Evolutionary conservation across 306 rosid species (phyloP).

Genomic region (Ceratonia siliqua): DNA sequence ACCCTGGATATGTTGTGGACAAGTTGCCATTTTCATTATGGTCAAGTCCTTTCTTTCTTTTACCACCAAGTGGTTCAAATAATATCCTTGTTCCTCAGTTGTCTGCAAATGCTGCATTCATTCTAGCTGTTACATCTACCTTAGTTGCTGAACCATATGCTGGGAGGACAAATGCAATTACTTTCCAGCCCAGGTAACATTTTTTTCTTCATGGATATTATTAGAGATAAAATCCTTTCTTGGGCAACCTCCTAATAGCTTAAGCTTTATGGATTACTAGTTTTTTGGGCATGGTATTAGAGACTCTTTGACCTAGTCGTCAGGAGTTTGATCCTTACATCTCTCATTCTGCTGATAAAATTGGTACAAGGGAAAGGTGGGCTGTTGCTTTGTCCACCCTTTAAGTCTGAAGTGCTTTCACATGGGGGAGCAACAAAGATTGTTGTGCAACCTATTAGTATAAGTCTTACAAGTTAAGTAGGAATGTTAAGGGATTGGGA

Average conservation of each 20-base stretch:
- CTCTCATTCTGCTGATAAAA: too few relatives aligned
- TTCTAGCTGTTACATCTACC: slow-evolving; percentile 75
- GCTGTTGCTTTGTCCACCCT: slow-evolving; percentile 11
- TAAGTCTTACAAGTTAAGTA: too few relatives aligned
- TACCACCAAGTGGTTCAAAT: slow-evolving; percentile 90
- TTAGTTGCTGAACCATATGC: slow-evolving; percentile 66
- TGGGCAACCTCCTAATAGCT: background rate
- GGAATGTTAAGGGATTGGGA: too few relatives aligned
- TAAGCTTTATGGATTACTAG: background rate
- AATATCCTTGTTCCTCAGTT: slow-evolving; percentile 77
- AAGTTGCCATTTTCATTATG: slow-evolving; percentile 54
- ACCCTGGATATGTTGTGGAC: slow-evolving; percentile 43
- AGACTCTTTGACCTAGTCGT: slow-evolving; percentile 12
- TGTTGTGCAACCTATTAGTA: too few relatives aligned
- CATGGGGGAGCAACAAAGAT: too few relatives aligned
- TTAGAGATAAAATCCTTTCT: slow-evolving; percentile 17
- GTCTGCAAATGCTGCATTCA: slow-evolving; percentile 64
- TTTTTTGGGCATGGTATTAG: slow-evolving; percentile 15
- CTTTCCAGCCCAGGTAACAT: slow-evolving; percentile 87
- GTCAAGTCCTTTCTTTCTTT: slow-evolving; percentile 78
- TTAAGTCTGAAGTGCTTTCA: background rate
- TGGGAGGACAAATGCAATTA: slow-evolving; percentile 80
- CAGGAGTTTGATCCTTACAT: slow-evolving; percentile 3
- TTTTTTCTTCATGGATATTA: slow-evolving; percentile 12
- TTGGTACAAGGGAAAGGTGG: too few relatives aligned